Conservation (phyloP, 305 asterid genomes). For the Petunia hybrid region DNA sequence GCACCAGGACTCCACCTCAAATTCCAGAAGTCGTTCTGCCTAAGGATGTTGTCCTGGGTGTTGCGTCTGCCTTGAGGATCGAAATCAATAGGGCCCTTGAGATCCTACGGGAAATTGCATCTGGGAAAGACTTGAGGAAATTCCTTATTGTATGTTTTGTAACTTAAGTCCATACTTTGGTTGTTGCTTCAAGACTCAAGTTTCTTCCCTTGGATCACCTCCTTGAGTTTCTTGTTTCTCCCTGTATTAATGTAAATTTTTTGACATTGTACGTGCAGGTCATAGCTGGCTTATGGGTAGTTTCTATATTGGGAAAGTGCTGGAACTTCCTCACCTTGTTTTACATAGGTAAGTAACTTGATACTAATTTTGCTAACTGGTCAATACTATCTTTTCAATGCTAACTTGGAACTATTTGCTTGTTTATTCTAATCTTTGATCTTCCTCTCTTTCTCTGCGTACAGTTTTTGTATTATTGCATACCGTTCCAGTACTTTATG, state of each 20-base stretch:
- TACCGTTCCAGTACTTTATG: slow-evolving; percentile 82
- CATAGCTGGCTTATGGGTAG: slow-evolving; percentile 73
- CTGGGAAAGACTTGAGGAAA: slow-evolving; percentile 64
- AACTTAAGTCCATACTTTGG: not conserved
- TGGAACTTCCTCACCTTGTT: slow-evolving; percentile 76
- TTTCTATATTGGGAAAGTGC: slow-evolving; percentile 73
- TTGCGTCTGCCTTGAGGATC: slow-evolving; percentile 69
- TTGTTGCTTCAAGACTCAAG: slow-evolving; percentile 11
- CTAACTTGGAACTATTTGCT: slow-evolving; percentile 5
- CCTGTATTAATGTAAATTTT: not conserved
- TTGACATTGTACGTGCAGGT: slow-evolving; percentile 45
- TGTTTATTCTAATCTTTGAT: not conserved
- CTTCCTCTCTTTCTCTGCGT: not conserved
- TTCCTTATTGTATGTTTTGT: slow-evolving; percentile 63
- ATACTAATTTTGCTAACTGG: not conserved
- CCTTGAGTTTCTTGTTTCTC: not conserved
- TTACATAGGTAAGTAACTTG: slow-evolving; percentile 62
- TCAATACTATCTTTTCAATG: not conserved
- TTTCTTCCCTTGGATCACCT: not conserved
- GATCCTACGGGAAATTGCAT: slow-evolving; percentile 57
- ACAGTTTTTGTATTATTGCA: slow-evolving; percentile 76
- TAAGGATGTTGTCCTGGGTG: slow-evolving; percentile 72
- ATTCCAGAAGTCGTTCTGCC: slow-evolving; percentile 73
- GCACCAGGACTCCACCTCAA: slow-evolving; percentile 78
- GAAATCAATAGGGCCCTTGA: slow-evolving; percentile 53